Conservation (phyloP, 2,329 filamentous ascomycete species). For the Cladosporium sphaerospermum region DNA sequence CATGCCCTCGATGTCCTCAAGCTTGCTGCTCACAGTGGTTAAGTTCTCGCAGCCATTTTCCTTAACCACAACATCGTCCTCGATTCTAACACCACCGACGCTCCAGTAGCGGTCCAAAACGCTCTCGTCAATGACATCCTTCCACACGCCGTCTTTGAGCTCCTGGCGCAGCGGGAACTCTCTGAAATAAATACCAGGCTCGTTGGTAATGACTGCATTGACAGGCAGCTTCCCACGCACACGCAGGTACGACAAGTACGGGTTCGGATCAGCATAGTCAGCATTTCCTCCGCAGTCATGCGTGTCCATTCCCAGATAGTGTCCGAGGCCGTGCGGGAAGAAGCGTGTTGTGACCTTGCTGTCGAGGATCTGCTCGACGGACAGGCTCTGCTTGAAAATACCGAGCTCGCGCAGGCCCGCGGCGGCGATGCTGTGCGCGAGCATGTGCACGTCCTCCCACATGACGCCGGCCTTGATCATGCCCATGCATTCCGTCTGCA, state of each 20-base stretch:
- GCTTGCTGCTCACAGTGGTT: conserved; percentile 66
- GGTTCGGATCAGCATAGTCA: conserved; percentile 61
- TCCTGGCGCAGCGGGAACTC: conserved; percentile 65
- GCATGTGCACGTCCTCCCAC: conserved; percentile 76
- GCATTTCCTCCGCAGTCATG: conserved; percentile 46
- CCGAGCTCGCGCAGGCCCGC: conserved; percentile 70
- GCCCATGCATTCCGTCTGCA: conserved; percentile 74
- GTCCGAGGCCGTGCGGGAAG: conserved; percentile 47
- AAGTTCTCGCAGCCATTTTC: conserved; percentile 75
- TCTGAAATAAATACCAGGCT: conserved; percentile 82
- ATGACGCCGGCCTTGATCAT: conserved; percentile 65
- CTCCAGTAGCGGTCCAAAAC: conserved; percentile 64
- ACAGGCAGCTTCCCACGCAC: conserved; percentile 48
- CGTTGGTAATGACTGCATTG: conserved; percentile 83
- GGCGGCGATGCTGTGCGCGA: conserved; percentile 76
- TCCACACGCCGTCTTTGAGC: conserved; percentile 55
- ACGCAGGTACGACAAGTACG: conserved; percentile 80
- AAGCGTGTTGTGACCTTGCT: conserved; percentile 43
- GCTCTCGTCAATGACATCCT: conserved; percentile 58
- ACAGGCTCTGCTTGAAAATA: conserved; percentile 48
- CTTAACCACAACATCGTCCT: conserved; percentile 79
- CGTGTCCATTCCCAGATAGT: conserved; percentile 49
- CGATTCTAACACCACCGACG: conserved; percentile 86
- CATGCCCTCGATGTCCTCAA: conserved; percentile 22
- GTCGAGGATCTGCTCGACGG: conserved; percentile 39